A percentile compares a stretch with the other conserved stretches of the same genome.
phyloP scores from a whole-genome alignment of 2,329 filamentous ascomycete species.

The Diaporthe sp. region DNA sequence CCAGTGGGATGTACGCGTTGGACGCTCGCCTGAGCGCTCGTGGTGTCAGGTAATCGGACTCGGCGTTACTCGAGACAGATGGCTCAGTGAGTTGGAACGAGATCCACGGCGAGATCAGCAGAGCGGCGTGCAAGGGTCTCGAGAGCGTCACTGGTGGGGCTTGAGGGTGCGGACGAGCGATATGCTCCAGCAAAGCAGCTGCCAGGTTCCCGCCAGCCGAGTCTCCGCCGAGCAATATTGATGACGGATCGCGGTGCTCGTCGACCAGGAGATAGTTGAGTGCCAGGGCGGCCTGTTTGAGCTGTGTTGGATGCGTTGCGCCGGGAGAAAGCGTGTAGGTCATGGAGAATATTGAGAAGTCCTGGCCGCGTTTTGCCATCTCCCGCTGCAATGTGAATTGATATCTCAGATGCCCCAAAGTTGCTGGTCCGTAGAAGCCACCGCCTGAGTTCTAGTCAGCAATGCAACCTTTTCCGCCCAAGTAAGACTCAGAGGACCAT shows the following conservation, averaged over 20 bases:
- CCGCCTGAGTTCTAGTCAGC: conserved; percentile 32
- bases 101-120: conserved; percentile 22
- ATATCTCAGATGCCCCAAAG: conserved; percentile 42
- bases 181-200: conserved; percentile 45
- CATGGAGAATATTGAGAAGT: conserved; percentile 40
- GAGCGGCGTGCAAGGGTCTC: conserved; percentile 5
- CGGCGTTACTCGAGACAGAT: background rate
- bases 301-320: conserved; percentile 44
- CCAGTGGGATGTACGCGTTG: conserved; percentile 1
- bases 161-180: conserved; percentile 44
- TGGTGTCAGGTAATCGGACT: conserved; percentile 18
- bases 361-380: conserved; percentile 33
- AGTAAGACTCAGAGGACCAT: background rate
- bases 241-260: conserved; percentile 42
- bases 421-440: conserved; percentile 40
- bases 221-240: conserved; percentile 49
- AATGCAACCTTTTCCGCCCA: background rate
- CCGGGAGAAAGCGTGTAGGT: conserved; percentile 48
- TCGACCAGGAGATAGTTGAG: conserved; percentile 42
- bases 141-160: background rate
- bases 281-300: conserved; percentile 46
- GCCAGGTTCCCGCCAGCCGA: conserved; percentile 51
- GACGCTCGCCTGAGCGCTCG: conserved; percentile 3
- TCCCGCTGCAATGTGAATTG: conserved; percentile 37
- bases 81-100: conserved; percentile 1